A percentile compares a stretch with the other conserved stretches of the same genome.
Evolutionary conservation across 805 yeast species (phyloP).

Genomic region (Candida verbasci): DNA sequence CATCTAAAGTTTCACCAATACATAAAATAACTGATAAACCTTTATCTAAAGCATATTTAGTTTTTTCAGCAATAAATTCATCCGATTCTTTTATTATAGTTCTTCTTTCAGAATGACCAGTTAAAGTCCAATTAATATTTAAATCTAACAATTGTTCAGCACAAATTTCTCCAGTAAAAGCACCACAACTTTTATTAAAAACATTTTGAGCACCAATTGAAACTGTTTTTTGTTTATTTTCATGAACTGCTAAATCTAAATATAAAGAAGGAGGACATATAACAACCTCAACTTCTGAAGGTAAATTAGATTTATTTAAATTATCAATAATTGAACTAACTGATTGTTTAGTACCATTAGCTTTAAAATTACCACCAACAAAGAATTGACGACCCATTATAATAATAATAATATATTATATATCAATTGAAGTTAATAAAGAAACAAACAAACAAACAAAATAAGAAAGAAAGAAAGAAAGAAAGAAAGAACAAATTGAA

Average conservation of each 20-base stretch:
- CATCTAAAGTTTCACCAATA: constrained; percentile 96
- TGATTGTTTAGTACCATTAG: constrained; percentile 91
- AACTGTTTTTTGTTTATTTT: constrained; percentile 67
- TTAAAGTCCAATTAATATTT: constrained; percentile 90
- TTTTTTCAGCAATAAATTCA: constrained; percentile 88
- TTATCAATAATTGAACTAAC: constrained; percentile 78
- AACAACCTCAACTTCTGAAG: constrained; percentile 83
- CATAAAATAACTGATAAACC: constrained; percentile 92
- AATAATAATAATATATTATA: too few species aligned
- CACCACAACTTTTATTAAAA: constrained; percentile 85
- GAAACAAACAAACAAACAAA: not conserved
- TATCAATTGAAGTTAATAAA: not conserved
- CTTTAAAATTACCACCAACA: constrained; percentile 99
- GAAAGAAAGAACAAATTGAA: too few species aligned
- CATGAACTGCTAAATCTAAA: constrained; percentile 68
- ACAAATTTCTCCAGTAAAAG: constrained; percentile 96
- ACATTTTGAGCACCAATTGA: constrained; percentile 89
- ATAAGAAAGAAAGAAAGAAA: not conserved
- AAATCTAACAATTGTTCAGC: constrained; percentile 85
- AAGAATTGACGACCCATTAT: constrained; percentile 83
- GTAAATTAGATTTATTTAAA: constrained; percentile 74
- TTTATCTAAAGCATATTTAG: constrained; percentile 85
- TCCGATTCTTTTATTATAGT: constrained; percentile 86
- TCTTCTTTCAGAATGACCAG: constrained; percentile 99
- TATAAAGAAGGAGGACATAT: constrained; percentile 96